Conservation (phyloP, 148 eudicot genomes). For the Vaccinium vitisidaea region DNA sequence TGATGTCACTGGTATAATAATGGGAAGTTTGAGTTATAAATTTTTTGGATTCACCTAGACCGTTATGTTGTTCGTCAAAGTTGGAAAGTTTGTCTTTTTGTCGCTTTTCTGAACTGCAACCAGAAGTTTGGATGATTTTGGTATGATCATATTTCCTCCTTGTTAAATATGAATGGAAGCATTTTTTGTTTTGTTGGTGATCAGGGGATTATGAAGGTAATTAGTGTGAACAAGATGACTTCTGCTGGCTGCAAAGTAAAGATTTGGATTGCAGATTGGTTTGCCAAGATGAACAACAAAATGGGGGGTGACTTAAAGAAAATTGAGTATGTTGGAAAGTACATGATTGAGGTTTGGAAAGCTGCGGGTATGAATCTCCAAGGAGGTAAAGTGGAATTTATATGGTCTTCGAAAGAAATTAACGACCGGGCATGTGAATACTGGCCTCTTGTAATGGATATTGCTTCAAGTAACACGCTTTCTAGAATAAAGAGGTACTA, state of each 20-base stretch:
- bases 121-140: neutral
- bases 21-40: neutral
- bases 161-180: neutral
- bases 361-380: slow-evolving; percentile 76
- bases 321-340: slow-evolving; percentile 72
- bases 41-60: neutral
- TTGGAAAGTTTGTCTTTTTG: neutral
- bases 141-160: neutral
- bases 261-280: slow-evolving; percentile 97
- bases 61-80: neutral
- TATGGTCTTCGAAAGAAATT: slow-evolving; percentile 82
- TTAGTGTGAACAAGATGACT: slow-evolving; percentile 81
- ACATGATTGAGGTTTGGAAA: slow-evolving; percentile 93
- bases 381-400: slow-evolving; percentile 71
- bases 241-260: slow-evolving; percentile 89
- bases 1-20: neutral
- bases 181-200: slow-evolving; percentile 17
- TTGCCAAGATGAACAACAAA: slow-evolving; percentile 86
- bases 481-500: slow-evolving; percentile 62
- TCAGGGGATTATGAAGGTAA: slow-evolving; percentile 91
- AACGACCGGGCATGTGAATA: slow-evolving; percentile 71
- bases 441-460: slow-evolving; percentile 95
- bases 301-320: slow-evolving; percentile 93
- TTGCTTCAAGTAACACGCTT: slow-evolving; percentile 75
- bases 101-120: neutral